Evolutionary conservation across 768 basidiomycete species (phyloP), one percentile per base, ranked within the genome.

Genomic region (Suillus americanus): DNA sequence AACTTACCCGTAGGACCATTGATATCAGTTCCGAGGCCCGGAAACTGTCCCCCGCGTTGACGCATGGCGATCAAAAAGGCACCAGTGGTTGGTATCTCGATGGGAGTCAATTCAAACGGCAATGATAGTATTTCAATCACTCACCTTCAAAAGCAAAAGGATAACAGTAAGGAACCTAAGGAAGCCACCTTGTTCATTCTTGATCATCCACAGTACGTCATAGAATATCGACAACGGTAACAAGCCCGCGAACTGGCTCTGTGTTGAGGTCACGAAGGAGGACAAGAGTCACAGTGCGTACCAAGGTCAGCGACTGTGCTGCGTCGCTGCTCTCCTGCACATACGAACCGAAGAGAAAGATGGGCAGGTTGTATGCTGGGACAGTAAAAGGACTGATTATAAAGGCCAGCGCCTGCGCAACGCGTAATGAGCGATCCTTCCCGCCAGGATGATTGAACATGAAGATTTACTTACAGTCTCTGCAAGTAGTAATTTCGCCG

Each of bases 321-420:
- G 85, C 85, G 57, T 92, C 91, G 10, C 79, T 77, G 63, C 81
- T 85, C 70, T 94, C 92, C 70, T 90, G 88, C 0, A 83, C 87
- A 73, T 92, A 88, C 2, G 79, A 77, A 1, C 93, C 93, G 66
- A 93, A 94, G 30, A 95, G 81, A 67, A 92, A 89, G 61, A 95
- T 80, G n/a, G 93, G 87, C 25, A 95, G 79, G 72, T 95, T 95
- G 75, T 95, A 95, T 2, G 81, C 72, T 2, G 92, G 90, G 0
- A 85, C 77, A 0, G 79, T 67, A 71, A 86, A 90, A 5, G 88
- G 80, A 64, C 78, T 78, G 53, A 85, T 77, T 54, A 82, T 57
- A 66, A 91, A 88, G 16, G 91, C 87, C 33, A 94, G 75, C 33
- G 77, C 80, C 91, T 92, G 68, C 23, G 61, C 61, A 62, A 50